phyloP scores from a whole-genome alignment of 2,329 filamentous ascomycete genomes.

The Plectosphaerella plurivora region DNA sequence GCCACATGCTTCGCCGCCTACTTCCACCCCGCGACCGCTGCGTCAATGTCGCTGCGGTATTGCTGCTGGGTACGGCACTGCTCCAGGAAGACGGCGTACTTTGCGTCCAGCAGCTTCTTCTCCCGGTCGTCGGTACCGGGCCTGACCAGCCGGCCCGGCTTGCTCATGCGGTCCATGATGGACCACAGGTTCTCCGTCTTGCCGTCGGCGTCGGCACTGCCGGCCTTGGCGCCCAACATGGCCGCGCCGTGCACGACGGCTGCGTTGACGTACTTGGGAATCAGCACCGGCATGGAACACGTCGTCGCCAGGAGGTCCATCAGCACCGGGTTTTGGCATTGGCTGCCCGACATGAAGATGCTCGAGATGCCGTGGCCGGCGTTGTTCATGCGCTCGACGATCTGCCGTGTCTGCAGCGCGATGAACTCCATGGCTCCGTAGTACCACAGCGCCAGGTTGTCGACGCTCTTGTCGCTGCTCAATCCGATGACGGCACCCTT shows the following conservation, averaged over 20 bases:
- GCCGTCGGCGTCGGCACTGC: conserved; percentile 71
- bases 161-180: conserved; percentile 98
- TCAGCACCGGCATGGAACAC: conserved; percentile 88
- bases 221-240: conserved; percentile 97
- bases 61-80: conserved; percentile 81
- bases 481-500: conserved; percentile 84
- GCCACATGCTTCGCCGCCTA: not conserved
- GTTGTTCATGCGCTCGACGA: conserved; percentile 89
- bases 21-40: conserved; percentile 29
- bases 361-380: conserved; percentile 82
- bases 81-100: conserved; percentile 95
- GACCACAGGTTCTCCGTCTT: conserved; percentile 86
- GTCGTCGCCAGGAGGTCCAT: conserved; percentile 89
- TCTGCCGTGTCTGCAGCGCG: conserved; percentile 92
- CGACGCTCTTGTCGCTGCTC: conserved; percentile 78
- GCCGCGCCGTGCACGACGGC: conserved; percentile 97
- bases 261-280: conserved; percentile 89
- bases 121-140: conserved; percentile 68
- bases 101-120: conserved; percentile 76
- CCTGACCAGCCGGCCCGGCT: conserved; percentile 79
- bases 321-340: conserved; percentile 91
- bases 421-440: conserved; percentile 98
- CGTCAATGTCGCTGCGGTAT: conserved; percentile 77
- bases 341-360: conserved; percentile 98
- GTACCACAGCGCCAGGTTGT: conserved; percentile 86